Conservation (phyloP, 176 grass and related monocot genomes). For the Rhipidocladum racemiflorum region DNA sequence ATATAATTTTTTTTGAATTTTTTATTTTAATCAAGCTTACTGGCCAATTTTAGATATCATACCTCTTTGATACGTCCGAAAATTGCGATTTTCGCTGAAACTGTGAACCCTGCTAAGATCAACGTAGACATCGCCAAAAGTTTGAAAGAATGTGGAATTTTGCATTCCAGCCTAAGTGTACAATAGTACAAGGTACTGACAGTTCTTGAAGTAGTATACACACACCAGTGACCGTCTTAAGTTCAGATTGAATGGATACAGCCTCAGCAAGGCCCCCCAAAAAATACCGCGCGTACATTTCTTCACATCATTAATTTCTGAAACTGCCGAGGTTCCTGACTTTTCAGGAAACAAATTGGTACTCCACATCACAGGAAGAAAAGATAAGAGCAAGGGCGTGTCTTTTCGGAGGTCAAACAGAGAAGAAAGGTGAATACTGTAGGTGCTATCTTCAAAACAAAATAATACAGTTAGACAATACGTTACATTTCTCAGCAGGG, state of each 20-base stretch:
- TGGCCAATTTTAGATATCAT: too few species aligned
- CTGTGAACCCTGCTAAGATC: too few species aligned
- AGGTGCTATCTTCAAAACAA: neutral
- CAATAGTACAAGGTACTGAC: conserved; percentile 17
- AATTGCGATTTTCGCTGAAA: too few species aligned
- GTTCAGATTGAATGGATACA: neutral
- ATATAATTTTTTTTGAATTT: too few species aligned
- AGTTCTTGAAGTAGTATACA: conserved; percentile 24
- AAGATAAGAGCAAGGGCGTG: neutral
- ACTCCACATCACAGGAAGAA: neutral
- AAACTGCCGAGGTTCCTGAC: conserved; percentile 32
- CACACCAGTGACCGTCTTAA: conserved; percentile 19
- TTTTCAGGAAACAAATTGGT: conserved; percentile 50
- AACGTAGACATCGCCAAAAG: neutral
- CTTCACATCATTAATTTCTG: conserved; percentile 46
- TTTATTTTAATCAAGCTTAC: too few species aligned
- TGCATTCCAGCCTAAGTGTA: neutral
- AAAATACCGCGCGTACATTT: conserved; percentile 34
- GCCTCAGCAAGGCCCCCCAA: neutral
- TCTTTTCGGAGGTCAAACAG: neutral
- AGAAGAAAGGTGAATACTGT: neutral
- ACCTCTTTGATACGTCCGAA: too few species aligned
- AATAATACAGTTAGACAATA: conserved; percentile 2
- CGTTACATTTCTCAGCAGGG: conserved; percentile 64
- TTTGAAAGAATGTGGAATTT: conserved; percentile 14